phyloP scores from a whole-genome alignment of 768 basidiomycete genomes.

The Lactarius pseudohatsudake region DNA sequence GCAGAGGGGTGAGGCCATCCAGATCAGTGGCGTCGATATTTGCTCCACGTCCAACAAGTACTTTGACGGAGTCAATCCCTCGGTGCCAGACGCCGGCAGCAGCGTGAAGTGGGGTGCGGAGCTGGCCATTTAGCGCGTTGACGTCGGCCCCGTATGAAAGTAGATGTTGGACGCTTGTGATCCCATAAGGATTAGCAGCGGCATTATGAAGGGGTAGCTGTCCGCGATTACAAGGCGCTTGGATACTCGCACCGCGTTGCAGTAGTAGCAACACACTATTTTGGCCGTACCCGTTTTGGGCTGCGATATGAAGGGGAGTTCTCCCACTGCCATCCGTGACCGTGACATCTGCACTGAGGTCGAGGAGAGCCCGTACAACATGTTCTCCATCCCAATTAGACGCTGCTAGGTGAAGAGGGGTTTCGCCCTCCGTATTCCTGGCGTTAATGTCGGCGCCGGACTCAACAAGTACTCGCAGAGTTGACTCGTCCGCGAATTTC shows the following conservation, averaged over 20 bases:
- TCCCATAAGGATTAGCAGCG: neutral
- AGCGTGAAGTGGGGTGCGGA: conserved; percentile 5
- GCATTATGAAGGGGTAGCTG: conserved; percentile 10
- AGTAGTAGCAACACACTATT: conserved; percentile 6
- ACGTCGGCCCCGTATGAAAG: neutral
- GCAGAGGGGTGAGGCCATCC: conserved; percentile 3
- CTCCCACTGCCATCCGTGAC: conserved; percentile 3
- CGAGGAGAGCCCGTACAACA: conserved; percentile 2
- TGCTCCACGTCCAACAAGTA: conserved; percentile 9
- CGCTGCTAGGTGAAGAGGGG: conserved; percentile 9
- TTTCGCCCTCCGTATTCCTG: neutral
- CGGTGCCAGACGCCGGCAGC: conserved; percentile 13
- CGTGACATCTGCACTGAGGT: neutral
- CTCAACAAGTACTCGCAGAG: conserved; percentile 9
- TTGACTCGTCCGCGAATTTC: conserved; percentile 5
- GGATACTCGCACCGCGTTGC: conserved; percentile 2
- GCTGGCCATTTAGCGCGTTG: conserved; percentile 1
- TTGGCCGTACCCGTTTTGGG: conserved; percentile 8
- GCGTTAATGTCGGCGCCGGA: conserved; percentile 7
- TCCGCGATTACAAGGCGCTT: neutral
- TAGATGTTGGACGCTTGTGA: conserved; percentile 4
- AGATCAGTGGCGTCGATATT: conserved; percentile 4
- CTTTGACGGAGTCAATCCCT: conserved; percentile 1
- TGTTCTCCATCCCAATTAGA: conserved; percentile 13
- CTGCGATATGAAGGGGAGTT: conserved; percentile 10